phyloP scores from a whole-genome alignment of 108 stramenopile genomes.

The Parietichytrium sp. region DNA sequence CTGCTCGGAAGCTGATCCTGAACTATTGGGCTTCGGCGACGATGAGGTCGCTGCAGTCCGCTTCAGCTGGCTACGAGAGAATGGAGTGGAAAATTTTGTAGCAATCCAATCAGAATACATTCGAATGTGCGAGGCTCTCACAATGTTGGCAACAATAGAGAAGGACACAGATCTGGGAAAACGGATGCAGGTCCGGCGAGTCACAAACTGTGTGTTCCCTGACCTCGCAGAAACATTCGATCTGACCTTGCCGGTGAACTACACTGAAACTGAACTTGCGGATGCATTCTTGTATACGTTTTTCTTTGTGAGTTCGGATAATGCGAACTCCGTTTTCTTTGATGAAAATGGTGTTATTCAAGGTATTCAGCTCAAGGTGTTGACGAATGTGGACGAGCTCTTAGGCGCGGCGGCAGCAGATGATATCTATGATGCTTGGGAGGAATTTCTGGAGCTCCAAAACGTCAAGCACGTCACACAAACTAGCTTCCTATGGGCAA shows the following conservation, averaged over 20 bases:
- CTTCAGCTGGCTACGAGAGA: neutral
- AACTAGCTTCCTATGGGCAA: neutral
- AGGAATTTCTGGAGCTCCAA: too few species aligned
- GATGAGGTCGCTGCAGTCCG: neutral
- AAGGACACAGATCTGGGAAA: neutral
- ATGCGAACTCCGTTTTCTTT: neutral
- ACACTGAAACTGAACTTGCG: too few species aligned
- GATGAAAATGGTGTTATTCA: neutral
- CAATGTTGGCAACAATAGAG: too few species aligned
- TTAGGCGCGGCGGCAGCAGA: neutral
- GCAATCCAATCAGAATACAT: neutral
- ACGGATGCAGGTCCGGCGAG: conserved; percentile 1
- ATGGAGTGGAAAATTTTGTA: neutral
- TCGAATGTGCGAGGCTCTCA: neutral
- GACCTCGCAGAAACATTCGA: neutral
- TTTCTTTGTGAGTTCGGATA: neutral
- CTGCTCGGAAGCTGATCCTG: too few species aligned
- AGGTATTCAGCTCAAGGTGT: neutral
- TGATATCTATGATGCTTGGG: neutral
- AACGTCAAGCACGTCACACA: neutral
- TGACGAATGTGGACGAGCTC: conserved; percentile 1
- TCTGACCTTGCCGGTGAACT: neutral
- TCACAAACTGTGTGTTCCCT: neutral
- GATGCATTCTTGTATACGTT: too few species aligned
- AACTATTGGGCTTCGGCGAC: neutral